These are phyloP conservation scores for Hylodesmum podocarpum DNA, from an alignment of 306 rosid genomes.

Conservation along the genomic window DNA sequence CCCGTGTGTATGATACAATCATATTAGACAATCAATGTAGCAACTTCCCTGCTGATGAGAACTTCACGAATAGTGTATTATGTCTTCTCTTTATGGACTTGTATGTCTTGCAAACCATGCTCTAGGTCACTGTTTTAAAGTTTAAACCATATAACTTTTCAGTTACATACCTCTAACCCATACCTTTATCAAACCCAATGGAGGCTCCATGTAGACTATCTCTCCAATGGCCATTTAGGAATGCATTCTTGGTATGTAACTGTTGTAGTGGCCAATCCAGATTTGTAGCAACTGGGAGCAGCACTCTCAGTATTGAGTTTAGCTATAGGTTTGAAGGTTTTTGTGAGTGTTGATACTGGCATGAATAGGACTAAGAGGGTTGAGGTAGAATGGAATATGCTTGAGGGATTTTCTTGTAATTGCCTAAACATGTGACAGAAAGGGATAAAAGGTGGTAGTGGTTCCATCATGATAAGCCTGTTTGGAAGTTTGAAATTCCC, in stretches of 20 bases:
- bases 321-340: not conserved
- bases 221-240: not conserved
- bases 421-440: not conserved
- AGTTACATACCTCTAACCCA: not conserved
- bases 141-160: not conserved
- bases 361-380: not conserved
- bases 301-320: not conserved
- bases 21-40: not conserved
- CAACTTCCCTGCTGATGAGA: not conserved
- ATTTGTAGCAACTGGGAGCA: not conserved
- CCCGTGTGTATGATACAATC: not conserved
- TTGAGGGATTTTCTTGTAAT: not conserved
- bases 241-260: not conserved
- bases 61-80: not conserved
- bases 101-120: not conserved
- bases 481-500: not conserved
- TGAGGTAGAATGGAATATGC: not conserved
- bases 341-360: not conserved
- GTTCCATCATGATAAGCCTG: not conserved
- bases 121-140: not conserved
- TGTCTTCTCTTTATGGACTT: not conserved
- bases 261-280: not conserved
- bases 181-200: not conserved
- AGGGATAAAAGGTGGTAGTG: not conserved
- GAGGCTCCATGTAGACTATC: not conserved